phyloP scores from a whole-genome alignment of 306 rosid species.

The Fragaria ananassa region DNA sequence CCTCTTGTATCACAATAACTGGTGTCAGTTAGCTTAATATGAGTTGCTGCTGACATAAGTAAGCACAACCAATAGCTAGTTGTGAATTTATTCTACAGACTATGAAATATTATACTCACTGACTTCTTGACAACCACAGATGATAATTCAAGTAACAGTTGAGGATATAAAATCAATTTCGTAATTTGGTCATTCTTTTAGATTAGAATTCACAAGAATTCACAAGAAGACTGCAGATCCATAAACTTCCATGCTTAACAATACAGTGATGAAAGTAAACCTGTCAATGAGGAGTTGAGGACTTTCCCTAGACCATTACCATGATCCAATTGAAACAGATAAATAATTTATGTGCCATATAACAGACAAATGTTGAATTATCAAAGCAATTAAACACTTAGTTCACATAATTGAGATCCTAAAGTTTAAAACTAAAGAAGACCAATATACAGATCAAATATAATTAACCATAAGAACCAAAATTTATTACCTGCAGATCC shows the following conservation, averaged over 20 bases:
- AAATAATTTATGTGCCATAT: not conserved
- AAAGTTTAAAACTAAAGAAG: slow-evolving; percentile 4
- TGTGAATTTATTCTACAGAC: not conserved
- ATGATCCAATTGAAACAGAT: not conserved
- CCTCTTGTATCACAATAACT: not conserved
- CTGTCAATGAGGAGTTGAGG: not conserved
- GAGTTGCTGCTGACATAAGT: not conserved
- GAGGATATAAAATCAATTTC: not conserved
- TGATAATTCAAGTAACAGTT: not conserved
- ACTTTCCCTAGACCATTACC: not conserved
- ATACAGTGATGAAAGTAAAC: not conserved
- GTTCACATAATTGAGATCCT: slow-evolving; percentile 25
- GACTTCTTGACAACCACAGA: not conserved
- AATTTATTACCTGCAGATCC: slow-evolving; percentile 66
- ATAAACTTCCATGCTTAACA: slow-evolving; percentile 1
- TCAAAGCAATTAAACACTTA: not conserved
- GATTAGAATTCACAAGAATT: not conserved
- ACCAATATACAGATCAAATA: slow-evolving; percentile 16
- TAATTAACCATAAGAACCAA: slow-evolving; percentile 15
- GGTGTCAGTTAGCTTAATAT: not conserved
- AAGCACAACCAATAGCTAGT: not conserved
- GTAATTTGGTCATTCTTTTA: not conserved
- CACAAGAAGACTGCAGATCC: not conserved
- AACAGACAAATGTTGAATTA: not conserved
- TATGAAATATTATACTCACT: not conserved